Evolutionary conservation across 2,329 filamentous ascomycete genomes (phyloP), one percentile per base, ranked within the genome.

Genomic region (Apiospora arundinis): DNA sequence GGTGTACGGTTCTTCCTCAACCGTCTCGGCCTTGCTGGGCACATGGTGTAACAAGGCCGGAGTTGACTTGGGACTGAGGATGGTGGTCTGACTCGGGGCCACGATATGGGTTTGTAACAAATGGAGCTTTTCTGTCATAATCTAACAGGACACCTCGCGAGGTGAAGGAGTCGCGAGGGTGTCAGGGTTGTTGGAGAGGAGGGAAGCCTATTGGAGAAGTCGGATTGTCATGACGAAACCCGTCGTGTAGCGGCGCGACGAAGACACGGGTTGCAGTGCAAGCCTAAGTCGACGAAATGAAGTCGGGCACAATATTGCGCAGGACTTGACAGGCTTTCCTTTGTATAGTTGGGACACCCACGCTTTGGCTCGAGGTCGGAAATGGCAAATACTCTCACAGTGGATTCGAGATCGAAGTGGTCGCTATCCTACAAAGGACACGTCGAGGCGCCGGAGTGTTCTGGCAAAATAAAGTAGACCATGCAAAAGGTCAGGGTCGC

Each of bases 1-100:
- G 72, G 94, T 97, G 82, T 97, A 97, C 23, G 92, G 92, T 82
- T 95, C 93, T 83, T 95, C 93, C 74, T 92, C 90, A 78, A 92
- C 90, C 72, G 83, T 81, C 82, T 92, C 87, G 76, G 82, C 81
- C 82, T 86, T 86, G 71, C 81, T 82, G 71, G 81, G 76, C 73
- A 80, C 80, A 80, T 86, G 83, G 75, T 85, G 82, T 70, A 80
- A 81, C 37, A 80, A 72, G 76, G 80, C 75, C 72, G 80, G 77
- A 70, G 78, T 79, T 75, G 82, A 74, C 70, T 79, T 81, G 73
- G 83, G 81, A 78, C 83, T 82, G 77, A 82, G 78, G 69, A 80
- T 77, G 76, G 79, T 74, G 72, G 78, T 80, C 83, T 88, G 87
- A 85, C 85, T 88, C 80, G 87, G 84, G 84, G 84, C 83, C 84